Evolutionary conservation across 2,329 filamentous ascomycete genomes (phyloP).

Genomic region (Sordariomycetes sp.): DNA sequence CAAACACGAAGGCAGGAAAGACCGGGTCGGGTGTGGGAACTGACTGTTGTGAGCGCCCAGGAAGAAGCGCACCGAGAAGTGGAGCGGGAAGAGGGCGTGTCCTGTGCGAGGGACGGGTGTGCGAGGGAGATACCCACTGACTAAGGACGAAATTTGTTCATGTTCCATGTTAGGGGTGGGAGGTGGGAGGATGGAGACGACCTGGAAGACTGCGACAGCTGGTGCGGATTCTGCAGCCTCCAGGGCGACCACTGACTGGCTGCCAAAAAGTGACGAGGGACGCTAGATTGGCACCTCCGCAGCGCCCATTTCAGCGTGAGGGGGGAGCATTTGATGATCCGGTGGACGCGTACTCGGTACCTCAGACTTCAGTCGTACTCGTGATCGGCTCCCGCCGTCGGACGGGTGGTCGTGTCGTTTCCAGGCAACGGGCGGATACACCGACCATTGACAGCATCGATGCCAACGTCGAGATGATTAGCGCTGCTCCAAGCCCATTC

Average conservation of each 20-base stretch:
- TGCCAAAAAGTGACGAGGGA: background rate
- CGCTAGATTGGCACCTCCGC: background rate
- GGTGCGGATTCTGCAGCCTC: background rate
- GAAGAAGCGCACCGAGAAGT: constrained; percentile 4
- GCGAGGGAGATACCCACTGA: background rate
- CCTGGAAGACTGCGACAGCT: background rate
- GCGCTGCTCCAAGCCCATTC: background rate
- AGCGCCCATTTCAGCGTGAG: constrained; percentile 2
- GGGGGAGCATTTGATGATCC: background rate
- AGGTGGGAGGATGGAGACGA: background rate
- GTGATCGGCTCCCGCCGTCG: background rate
- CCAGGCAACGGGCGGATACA: background rate
- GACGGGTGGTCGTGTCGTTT: background rate
- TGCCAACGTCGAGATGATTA: background rate
- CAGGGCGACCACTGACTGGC: background rate
- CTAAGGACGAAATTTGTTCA: background rate
- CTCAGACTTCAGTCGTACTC: background rate
- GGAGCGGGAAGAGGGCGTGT: constrained; percentile 5
- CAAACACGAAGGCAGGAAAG: constrained; percentile 5
- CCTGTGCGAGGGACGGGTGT: constrained; percentile 4
- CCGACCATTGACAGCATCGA: background rate
- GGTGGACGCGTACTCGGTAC: background rate
- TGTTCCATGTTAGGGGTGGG: background rate
- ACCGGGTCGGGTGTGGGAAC: constrained; percentile 5
- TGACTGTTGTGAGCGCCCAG: background rate